Evolutionary conservation across 2,329 filamentous ascomycete genomes (phyloP), one percentile per base, ranked within the genome.

Genomic region (Lachnellula cervina): DNA sequence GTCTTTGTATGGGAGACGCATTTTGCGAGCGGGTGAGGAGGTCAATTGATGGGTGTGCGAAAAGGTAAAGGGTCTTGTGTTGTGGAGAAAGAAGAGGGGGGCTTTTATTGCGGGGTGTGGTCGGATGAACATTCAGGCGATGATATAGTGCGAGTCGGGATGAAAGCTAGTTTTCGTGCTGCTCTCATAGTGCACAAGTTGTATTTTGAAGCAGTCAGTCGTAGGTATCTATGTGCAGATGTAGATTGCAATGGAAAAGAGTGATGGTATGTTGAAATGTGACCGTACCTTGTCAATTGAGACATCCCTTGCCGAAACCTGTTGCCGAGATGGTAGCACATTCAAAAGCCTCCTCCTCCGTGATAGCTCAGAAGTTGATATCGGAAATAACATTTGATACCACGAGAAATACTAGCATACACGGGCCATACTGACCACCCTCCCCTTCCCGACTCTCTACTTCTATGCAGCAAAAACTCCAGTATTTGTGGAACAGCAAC

Each of bases 1-100:
- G 42, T 66, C 58, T 56, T 80, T 76, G 77, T 89, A 89, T 42
- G 85, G 83, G 64, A 89, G 74, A 69, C 84, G 84, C 86, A 89
- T 89, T 37, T 51, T 54, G 40, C 8, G 8, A 8, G 28, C 11
- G 19, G 13, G 19, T 7, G 42, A 44, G 6, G 42, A n/a, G n/a
- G 42, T 48, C 32, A 32, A 32, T 48, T 28, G 45, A 32, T 19
- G 25, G 11, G 25, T 48, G 6, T 34, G 25, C 14, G 23, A 35
- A 25, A 32, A 28, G 23, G 45, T 32, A 25, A 35, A 48, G 23
- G 4, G 19, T 48, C 32, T 48, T 17, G 21, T 19, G 45, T 19
- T n/a, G 45, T 14, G 23, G 14, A 43, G 19, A 11, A 43, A 43
- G n/a, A 6, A 43, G n/a, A 13, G 40, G 16, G n/a, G 16, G 14